phyloP scores from a whole-genome alignment of 2,329 filamentous ascomycete genomes.

The Neophaeococcomyces mojaviensis region DNA sequence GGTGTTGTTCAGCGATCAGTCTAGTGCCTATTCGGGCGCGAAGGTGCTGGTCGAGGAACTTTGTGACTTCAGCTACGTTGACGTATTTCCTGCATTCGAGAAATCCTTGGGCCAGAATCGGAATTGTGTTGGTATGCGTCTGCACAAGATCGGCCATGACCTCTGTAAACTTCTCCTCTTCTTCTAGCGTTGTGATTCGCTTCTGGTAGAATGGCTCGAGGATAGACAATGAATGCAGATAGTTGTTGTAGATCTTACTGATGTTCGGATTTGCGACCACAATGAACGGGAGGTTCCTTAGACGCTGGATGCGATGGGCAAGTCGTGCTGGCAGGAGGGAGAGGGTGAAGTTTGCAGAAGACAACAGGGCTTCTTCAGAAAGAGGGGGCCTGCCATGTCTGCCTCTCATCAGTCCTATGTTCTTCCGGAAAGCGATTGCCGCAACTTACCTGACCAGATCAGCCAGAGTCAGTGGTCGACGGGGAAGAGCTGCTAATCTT shows the following conservation, averaged over 20 bases:
- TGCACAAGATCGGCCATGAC: constrained; percentile 92
- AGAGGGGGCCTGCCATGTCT: constrained; percentile 75
- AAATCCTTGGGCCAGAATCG: constrained; percentile 83
- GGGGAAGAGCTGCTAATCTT: constrained; percentile 65
- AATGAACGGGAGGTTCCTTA: constrained; percentile 92
- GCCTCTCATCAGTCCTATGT: not conserved
- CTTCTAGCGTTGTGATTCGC: constrained; percentile 67
- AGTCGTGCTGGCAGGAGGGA: constrained; percentile 85
- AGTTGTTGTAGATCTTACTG: constrained; percentile 90
- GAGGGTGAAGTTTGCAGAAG: constrained; percentile 92
- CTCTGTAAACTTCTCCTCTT: constrained; percentile 85
- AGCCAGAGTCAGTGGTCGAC: constrained; percentile 74
- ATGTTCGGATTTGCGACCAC: constrained; percentile 98
- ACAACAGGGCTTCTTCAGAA: constrained; percentile 68
- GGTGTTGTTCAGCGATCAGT: constrained; percentile 91
- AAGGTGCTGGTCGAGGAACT: constrained; percentile 87
- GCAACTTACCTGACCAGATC: constrained; percentile 74
- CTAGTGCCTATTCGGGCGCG: constrained; percentile 89
- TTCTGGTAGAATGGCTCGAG: constrained; percentile 74
- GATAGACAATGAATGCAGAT: constrained; percentile 84
- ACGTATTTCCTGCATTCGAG: constrained; percentile 91
- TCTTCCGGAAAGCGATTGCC: constrained; percentile 10
- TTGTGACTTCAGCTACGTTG: constrained; percentile 70
- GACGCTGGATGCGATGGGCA: constrained; percentile 84
- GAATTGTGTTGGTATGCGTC: constrained; percentile 91